A percentile compares a stretch with the other conserved stretches of the same genome.
Conservation (phyloP, 2,329 filamentous ascomycete genomes). For the Colletotrichum navitas region DNA sequence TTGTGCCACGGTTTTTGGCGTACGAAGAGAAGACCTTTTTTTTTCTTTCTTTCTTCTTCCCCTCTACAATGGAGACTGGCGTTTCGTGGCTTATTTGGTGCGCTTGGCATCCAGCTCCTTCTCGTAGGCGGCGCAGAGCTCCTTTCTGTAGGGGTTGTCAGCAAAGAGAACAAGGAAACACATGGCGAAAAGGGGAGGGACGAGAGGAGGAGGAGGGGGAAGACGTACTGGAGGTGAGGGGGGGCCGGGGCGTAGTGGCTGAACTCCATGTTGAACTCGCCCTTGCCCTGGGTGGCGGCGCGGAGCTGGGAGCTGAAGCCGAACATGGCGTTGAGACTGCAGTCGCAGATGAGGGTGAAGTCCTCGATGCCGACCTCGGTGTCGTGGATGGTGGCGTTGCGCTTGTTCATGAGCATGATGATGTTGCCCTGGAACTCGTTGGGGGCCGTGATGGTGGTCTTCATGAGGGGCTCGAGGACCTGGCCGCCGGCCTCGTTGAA, state of each 20-base stretch:
- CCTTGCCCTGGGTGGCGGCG: slow-evolving; percentile 96
- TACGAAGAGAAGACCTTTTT: background rate
- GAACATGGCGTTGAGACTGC: slow-evolving; percentile 97
- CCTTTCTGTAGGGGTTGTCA: slow-evolving; percentile 60
- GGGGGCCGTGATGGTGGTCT: slow-evolving; percentile 94
- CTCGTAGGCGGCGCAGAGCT: slow-evolving; percentile 69
- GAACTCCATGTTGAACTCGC: slow-evolving; percentile 99
- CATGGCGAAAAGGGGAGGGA: slow-evolving; percentile 24
- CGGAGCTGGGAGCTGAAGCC: slow-evolving; percentile 93
- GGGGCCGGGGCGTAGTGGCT: slow-evolving; percentile 93
- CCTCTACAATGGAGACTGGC: background rate
- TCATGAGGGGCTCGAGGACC: slow-evolving; percentile 97
- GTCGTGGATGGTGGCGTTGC: slow-evolving; percentile 93
- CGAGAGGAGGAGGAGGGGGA: no score
- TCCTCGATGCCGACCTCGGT: slow-evolving; percentile 95
- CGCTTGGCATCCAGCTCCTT: slow-evolving; percentile 70
- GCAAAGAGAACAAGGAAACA: slow-evolving; percentile 28
- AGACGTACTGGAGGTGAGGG: slow-evolving; percentile 87
- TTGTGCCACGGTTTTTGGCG: slow-evolving; percentile 18
- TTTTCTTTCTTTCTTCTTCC: background rate
- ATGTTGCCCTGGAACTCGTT: slow-evolving; percentile 98
- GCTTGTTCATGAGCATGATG: slow-evolving; percentile 95
- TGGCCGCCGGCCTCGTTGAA: slow-evolving; percentile 85
- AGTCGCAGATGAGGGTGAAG: slow-evolving; percentile 92
- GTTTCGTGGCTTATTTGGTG: slow-evolving; percentile 58